These are phyloP conservation scores for Sesbania bispinosa DNA, from an alignment of 306 rosid genomes.

Conservation along the genomic window DNA sequence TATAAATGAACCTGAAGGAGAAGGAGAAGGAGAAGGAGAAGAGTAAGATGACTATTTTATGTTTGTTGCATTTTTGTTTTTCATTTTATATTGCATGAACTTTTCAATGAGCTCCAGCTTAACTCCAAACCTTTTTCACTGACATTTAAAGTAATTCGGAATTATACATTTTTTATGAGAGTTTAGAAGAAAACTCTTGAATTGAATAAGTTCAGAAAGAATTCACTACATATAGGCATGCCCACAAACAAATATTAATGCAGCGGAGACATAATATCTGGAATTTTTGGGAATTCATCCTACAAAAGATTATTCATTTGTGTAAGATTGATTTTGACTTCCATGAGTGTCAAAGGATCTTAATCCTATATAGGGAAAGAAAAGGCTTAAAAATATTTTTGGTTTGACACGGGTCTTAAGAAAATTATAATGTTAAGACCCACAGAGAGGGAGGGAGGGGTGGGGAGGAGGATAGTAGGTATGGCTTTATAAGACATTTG, in stretches of 20 bases:
- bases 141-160: neutral
- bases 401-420: neutral
- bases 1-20: constrained; percentile 82
- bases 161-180: constrained; percentile 1
- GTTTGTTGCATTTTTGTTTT: neutral
- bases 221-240: neutral
- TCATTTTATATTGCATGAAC: neutral
- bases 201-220: neutral
- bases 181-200: constrained; percentile 5
- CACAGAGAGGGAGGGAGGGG: neutral
- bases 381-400: neutral
- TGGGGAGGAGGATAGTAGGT: neutral
- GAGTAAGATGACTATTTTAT: constrained; percentile 49
- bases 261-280: neutral
- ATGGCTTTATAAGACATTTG: neutral
- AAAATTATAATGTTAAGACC: neutral
- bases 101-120: neutral
- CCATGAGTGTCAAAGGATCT: neutral
- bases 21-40: constrained; percentile 74
- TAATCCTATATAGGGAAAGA: neutral
- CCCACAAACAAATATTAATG: neutral
- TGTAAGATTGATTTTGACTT: neutral
- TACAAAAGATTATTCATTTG: neutral
- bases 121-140: neutral
- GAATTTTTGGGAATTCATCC: neutral